A percentile compares a stretch with the other conserved stretches of the same genome.
These are phyloP conservation scores for Cercospora janseana DNA, from an alignment of 2,329 filamentous ascomycete genomes.

Conservation along the genomic window DNA sequence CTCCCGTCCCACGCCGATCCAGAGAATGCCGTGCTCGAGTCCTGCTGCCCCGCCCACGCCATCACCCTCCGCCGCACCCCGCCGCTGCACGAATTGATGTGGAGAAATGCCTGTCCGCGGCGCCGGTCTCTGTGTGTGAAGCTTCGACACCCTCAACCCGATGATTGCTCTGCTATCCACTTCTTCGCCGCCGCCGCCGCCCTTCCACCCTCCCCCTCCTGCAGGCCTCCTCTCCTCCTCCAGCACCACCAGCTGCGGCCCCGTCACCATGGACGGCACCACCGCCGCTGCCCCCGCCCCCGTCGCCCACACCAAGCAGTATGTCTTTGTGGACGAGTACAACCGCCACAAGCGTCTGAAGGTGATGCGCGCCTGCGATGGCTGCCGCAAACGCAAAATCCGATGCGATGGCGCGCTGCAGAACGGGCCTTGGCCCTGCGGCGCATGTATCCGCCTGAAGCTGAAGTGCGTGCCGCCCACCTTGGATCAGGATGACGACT, in stretches of 20 bases:
- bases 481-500: constrained; percentile 67
- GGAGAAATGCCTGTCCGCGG: constrained; percentile 13
- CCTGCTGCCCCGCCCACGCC: not conserved
- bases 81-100: not conserved
- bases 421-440: constrained; percentile 89
- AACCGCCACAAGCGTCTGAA: constrained; percentile 96
- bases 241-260: constrained; percentile 15
- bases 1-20: too few relatives aligned
- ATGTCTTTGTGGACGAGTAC: constrained; percentile 98
- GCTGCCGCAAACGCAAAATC: constrained; percentile 91
- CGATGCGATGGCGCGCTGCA: constrained; percentile 97
- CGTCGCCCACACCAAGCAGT: constrained; percentile 81
- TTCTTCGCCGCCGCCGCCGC: constrained; percentile 12
- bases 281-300: constrained; percentile 45
- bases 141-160: constrained; percentile 11
- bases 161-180: constrained; percentile 23
- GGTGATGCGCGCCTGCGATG: constrained; percentile 97
- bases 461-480: constrained; percentile 89
- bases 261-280: constrained; percentile 21
- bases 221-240: constrained; percentile 15
- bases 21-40: not conserved
- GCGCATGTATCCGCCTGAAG: constrained; percentile 87
- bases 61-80: not conserved
- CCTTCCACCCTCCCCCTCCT: constrained; percentile 14
- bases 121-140: constrained; percentile 5